phyloP scores from a whole-genome alignment of 1,139 yeast species.

The Citeromyces siamensis region DNA sequence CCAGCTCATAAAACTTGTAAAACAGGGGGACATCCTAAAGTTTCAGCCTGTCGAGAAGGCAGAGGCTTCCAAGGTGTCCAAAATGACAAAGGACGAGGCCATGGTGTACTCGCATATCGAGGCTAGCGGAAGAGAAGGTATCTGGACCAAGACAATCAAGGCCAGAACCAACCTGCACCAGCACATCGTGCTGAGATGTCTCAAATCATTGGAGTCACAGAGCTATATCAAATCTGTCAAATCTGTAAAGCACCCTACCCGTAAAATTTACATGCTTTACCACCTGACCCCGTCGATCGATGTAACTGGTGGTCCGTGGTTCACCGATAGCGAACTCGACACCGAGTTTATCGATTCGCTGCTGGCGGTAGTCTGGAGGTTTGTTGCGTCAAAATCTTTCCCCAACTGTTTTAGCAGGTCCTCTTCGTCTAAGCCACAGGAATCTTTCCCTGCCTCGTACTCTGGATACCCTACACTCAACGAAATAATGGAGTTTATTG shows the following conservation, averaged over 20 bases:
- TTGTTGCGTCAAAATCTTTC: conserved; percentile 59
- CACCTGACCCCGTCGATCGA: conserved; percentile 89
- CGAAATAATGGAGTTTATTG: conserved; percentile 65
- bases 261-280: conserved; percentile 92
- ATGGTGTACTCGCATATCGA: conserved; percentile 86
- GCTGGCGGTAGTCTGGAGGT: conserved; percentile 80
- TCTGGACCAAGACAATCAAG: conserved; percentile 91
- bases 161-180: conserved; percentile 89
- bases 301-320: conserved; percentile 99
- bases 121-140: conserved; percentile 90
- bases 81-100: conserved; percentile 81
- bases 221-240: conserved; percentile 83
- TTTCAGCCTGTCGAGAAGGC: conserved; percentile 60
- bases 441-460: conserved; percentile 6
- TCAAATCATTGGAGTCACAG: conserved; percentile 74
- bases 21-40: conserved; percentile 50
- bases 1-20: conserved; percentile 57
- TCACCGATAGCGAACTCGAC: conserved; percentile 90
- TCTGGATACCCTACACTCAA: conserved; percentile 58
- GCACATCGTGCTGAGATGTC: conserved; percentile 77
- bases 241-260: conserved; percentile 89
- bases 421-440: conserved; percentile 7
- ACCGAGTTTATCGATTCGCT: conserved; percentile 85
- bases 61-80: conserved; percentile 60
- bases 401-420: conserved; percentile 50